Conservation (phyloP, 2,329 filamentous ascomycete species). For the Colletotrichum sp. region DNA sequence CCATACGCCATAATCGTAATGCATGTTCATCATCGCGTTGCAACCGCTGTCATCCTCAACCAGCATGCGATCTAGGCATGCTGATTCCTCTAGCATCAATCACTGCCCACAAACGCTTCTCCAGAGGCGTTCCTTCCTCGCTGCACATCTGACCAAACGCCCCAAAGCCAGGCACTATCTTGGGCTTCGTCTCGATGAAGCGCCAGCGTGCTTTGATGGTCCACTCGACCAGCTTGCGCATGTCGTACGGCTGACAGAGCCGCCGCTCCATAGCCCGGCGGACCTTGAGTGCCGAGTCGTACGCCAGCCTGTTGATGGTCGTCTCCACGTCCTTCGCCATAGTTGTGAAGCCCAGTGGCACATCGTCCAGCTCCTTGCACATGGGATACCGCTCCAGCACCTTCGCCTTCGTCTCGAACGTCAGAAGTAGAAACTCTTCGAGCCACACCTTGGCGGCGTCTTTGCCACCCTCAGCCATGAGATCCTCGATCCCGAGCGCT, state of each 20-base stretch:
- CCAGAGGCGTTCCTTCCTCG: background rate
- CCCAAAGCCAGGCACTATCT: slow-evolving; percentile 1
- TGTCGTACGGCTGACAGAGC: background rate
- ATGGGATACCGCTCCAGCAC: background rate
- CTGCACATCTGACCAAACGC: background rate
- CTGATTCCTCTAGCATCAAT: background rate
- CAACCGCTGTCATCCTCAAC: background rate
- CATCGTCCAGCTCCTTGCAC: background rate
- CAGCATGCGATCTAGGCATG: background rate
- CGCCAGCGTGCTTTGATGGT: background rate
- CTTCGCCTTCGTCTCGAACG: background rate
- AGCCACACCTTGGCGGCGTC: slow-evolving; percentile 1
- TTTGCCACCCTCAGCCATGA: background rate
- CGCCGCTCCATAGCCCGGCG: slow-evolving; percentile 4
- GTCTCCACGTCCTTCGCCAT: slow-evolving; percentile 1
- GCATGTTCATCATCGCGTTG: background rate
- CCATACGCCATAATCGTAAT: background rate
- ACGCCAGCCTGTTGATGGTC: background rate
- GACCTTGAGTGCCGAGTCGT: background rate
- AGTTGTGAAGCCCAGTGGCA: background rate
- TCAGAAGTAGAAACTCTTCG: background rate
- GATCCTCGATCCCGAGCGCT: background rate
- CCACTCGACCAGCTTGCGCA: slow-evolving; percentile 3
- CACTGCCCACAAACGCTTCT: background rate
- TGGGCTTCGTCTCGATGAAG: background rate